Evolutionary conservation across 768 basidiomycete genomes (phyloP).

Genomic region (Pisolithus microcarpus): DNA sequence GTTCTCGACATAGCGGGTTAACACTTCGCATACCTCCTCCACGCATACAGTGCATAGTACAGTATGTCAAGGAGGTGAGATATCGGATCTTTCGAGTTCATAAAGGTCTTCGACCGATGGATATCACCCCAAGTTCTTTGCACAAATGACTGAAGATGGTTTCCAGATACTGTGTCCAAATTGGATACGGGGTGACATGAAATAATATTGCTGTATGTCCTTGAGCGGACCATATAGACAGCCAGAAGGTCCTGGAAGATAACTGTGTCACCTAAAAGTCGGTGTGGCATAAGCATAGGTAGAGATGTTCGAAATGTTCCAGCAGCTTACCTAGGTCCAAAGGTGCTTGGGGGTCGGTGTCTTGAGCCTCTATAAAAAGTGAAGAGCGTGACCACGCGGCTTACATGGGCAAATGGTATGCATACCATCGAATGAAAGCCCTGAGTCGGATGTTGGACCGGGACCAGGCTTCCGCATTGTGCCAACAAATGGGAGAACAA

Average conservation of each 20-base stretch:
- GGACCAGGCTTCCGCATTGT: constrained; percentile 10
- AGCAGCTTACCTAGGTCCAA: too few species aligned
- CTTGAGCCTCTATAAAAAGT: too few species aligned
- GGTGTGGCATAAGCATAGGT: too few species aligned
- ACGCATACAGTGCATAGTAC: constrained; percentile 49
- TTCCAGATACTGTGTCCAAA: not conserved
- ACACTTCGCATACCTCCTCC: constrained; percentile 45
- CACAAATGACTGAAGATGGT: constrained; percentile 7
- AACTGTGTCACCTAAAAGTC: too few species aligned
- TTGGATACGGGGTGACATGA: constrained; percentile 7
- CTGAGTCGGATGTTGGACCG: too few species aligned
- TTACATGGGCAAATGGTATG: too few species aligned
- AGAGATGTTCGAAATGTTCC: too few species aligned
- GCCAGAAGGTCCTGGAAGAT: constrained; percentile 44
- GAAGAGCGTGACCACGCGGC: too few species aligned
- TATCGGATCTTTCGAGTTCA: constrained; percentile 34
- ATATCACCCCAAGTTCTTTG: constrained; percentile 1
- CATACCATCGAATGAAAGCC: too few species aligned
- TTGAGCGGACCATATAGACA: constrained; percentile 38
- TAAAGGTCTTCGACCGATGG: constrained; percentile 7
- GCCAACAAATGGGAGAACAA: constrained; percentile 40
- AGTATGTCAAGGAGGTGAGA: constrained; percentile 41
- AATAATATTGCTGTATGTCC: constrained; percentile 5
- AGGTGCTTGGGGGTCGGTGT: too few species aligned
- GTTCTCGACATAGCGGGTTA: constrained; percentile 35